phyloP scores from a whole-genome alignment of 306 rosid genomes.

The Calophaca sinica region DNA sequence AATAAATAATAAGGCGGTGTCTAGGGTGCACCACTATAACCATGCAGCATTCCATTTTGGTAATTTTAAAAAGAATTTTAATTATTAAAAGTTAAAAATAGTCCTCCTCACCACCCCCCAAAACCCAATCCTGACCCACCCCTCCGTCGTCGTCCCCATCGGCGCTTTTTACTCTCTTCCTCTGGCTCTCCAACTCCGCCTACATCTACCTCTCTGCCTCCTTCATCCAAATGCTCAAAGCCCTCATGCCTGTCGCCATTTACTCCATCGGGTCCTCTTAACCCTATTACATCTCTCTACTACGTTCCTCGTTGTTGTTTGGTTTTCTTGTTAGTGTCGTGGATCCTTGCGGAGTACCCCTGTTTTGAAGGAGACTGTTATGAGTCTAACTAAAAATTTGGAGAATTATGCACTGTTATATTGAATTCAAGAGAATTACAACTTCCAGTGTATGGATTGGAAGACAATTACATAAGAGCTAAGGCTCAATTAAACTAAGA shows the following conservation, averaged over 20 bases:
- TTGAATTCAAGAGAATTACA: too few relatives aligned
- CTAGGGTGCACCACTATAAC: too few relatives aligned
- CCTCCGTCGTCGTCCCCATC: slow-evolving; percentile 84
- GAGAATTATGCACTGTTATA: too few relatives aligned
- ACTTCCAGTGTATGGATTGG: too few relatives aligned
- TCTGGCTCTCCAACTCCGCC: slow-evolving; percentile 93
- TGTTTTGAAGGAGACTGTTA: slow-evolving; percentile 55
- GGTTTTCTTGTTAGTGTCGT: slow-evolving; percentile 64
- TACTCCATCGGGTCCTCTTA: slow-evolving; percentile 79
- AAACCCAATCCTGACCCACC: slow-evolving; percentile 13
- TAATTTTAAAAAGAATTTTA: too few relatives aligned
- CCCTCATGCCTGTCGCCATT: slow-evolving; percentile 94
- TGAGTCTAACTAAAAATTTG: too few relatives aligned
- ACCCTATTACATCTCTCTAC: slow-evolving; percentile 79
- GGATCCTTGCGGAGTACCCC: slow-evolving; percentile 77
- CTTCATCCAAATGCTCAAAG: slow-evolving; percentile 91
- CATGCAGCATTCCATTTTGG: too few relatives aligned
- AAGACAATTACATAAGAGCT: too few relatives aligned
- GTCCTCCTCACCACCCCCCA: too few relatives aligned
- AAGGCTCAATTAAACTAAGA: too few relatives aligned
- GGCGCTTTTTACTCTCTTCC: slow-evolving; percentile 86
- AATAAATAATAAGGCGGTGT: too few relatives aligned
- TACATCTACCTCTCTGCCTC: slow-evolving; percentile 92
- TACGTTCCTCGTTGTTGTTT: slow-evolving; percentile 71
- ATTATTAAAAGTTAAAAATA: too few relatives aligned